Evolutionary conservation across 2,329 filamentous ascomycete genomes (phyloP), one percentile per base, ranked within the genome.

Genomic region (Teratosphaeria epicoccoides): DNA sequence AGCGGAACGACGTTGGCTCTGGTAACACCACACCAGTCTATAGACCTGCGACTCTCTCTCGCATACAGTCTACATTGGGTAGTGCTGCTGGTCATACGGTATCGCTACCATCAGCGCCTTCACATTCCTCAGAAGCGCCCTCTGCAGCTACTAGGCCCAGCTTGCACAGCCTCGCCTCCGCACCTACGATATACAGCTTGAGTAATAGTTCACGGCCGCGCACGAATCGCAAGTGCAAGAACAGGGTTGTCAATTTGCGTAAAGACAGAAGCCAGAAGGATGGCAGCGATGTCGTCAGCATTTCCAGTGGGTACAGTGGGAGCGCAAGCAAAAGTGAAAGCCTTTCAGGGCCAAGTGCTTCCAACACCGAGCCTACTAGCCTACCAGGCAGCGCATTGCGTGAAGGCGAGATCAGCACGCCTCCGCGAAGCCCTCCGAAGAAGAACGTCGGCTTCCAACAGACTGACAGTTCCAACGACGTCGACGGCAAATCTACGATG

Each of bases 221-320:
- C 55, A 75, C 77, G 22, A 76, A 80, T 28, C 80, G 86, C 50
- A 91, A 87, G 72, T 87, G 87, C 75, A 94, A 91, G 78, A 88
- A 81, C 53, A 78, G 88, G 20, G 83, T 94, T 12, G 86, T 94
- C 54, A 88, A 94, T 63, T 74, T 94, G 12, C 79, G 88, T n/a
- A 81, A 78, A 55, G 74, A 79, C 55, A 56, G 55, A 4, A 51
- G 78, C 61, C 72, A 74, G 3, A 68, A 65, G 11, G 67, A 66
- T 49, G 54, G 45, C 24, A 59, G 58, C 49, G 72, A 73, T 37
- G 68, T 65, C 25, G 75, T 76, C 24, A 73, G 72, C 37, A 68
- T 73, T 24, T 79, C 76, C 33, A 79, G 79, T 11, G 73, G 73
- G 10, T 58, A 52, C 33, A 52, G 55, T 6, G 66, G 68, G 20